Conservation (phyloP, 78 protist genomes). For the Dictyostelium purpureum region DNA sequence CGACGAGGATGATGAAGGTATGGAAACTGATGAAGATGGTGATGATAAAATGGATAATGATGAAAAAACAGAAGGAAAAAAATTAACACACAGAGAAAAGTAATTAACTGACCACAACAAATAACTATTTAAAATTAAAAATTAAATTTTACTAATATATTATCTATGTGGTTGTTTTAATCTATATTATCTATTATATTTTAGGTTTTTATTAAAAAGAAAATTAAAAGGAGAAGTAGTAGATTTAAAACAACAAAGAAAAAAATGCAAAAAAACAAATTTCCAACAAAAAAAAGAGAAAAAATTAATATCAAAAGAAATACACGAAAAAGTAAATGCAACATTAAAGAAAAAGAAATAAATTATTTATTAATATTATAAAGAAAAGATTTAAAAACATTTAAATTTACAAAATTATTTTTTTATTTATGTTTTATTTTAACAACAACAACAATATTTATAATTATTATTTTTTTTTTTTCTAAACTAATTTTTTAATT, state of each 20-base stretch:
- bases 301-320: constrained; percentile 17
- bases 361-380: not conserved
- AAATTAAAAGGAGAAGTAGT: constrained; percentile 7
- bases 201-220: constrained; percentile 17
- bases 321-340: constrained; percentile 13
- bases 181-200: not conserved
- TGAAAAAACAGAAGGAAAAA: not conserved
- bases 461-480: not conserved
- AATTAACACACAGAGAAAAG: constrained; percentile 41
- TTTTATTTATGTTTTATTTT: too few species aligned
- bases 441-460: not conserved
- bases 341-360: constrained; percentile 10
- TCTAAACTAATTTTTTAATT: not conserved
- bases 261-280: constrained; percentile 11
- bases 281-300: constrained; percentile 1
- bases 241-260: constrained; percentile 4
- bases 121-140: not conserved
- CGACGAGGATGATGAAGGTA: not conserved
- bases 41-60: constrained; percentile 2
- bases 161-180: not conserved
- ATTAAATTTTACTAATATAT: not conserved
- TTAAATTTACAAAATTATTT: too few species aligned
- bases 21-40: not conserved
- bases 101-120: not conserved
- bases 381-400: not conserved